Base-by-base conservation (phyloP, 2,329 filamentous ascomycete genomes). In the Fusarium bulbicola region DNA sequence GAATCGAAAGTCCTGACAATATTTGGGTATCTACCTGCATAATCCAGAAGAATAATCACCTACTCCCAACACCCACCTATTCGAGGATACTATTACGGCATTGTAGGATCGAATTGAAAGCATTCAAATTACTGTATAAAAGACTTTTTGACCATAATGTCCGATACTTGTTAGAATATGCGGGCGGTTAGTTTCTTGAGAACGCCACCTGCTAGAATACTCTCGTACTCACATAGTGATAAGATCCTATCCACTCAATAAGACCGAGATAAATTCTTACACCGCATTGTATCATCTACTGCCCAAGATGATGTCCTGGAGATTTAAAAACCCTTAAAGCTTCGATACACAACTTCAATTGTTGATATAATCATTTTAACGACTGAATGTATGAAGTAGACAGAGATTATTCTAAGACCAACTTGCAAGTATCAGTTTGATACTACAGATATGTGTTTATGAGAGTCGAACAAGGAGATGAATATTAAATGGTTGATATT, bases 241-340 rank as follows among this genome's bases (percentile, higher is more conserved):
- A 16, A 3, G 2, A 4, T 5, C 6, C 20, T 26, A 26, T 26
- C 18, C 18, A 12, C 18, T 0, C 11, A 16, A 6, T 2, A 7
- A 12, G 13, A 15, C 0, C 16, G 0, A 5, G 6, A 36, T 15
- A 1, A 24, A 8, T 20, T 6, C n/a, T 6, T 21, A 8, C 1
- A 21, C 2, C 7, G 3, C 0, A 6, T 52, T 20, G 0, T 11
- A 11, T 11, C 2, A 5, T 36, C 2, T 20, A 8, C 2, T 15
- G 3, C 4, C 13, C 0, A 36, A 16, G 6, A n/a, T 24, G 7
- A 10, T 34, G 6, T 50, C 21, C 8, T 4, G 8, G 3, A 14
- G 7, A 14, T 14, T 14, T 0, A 34, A 50, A 16, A 34, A 8
- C 15, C 4, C 8, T 24, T 7, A 5, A 8, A 34, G 9, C 15